Evolutionary conservation across 129 eudicot genomes (phyloP), one percentile per base, ranked within the genome.

Genomic region (Escallonia herrerae): DNA sequence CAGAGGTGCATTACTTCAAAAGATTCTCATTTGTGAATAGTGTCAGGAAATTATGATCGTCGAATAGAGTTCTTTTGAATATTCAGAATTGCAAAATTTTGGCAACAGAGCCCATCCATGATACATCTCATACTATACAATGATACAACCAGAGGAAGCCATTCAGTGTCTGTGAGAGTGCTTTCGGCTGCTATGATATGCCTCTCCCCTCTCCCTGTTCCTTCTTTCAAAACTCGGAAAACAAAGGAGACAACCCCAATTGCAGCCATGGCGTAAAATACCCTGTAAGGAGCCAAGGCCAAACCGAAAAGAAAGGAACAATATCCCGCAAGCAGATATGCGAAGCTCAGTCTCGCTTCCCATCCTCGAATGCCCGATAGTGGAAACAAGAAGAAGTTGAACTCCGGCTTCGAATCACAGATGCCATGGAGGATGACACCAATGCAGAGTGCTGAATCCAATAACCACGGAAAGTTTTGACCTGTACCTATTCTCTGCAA

Each of bases 401-500:
- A 80, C 76, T 94, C 95, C 9, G 95, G 99, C 73, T 89, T 89
- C 6, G 97, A 74, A 67, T 82, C 87, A 42, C 95, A 89, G 10
- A 84, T 47, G 5, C 97, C 95, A 10, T 94, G 99, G 58, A 94
- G 84, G 61, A 94, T 65, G 71, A 86, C 74, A 10, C 97, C 87
- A 63, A 78, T 67, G 81, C 97, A 83, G n/a, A 94, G 84, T 22
- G 70, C 60, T 51, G 95, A 78, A 76, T 94, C 99, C 77, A 84
- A 79, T 14, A 89, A 78, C 99, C 95, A 76, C 9, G 97, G 99
- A 40, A 83, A 80, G 75, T 72, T 86, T 53, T 86, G 86, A 38
- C 83, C 91, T 40, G 60, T 71, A 48, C 91, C 87, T 63, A 81
- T 58, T 73, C 98, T 83, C 98, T 93, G 95, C 85, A 83, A 77